Conservation (phyloP, 2,329 filamentous ascomycete genomes). For the Pseudogymnoascus verrucosus region DNA sequence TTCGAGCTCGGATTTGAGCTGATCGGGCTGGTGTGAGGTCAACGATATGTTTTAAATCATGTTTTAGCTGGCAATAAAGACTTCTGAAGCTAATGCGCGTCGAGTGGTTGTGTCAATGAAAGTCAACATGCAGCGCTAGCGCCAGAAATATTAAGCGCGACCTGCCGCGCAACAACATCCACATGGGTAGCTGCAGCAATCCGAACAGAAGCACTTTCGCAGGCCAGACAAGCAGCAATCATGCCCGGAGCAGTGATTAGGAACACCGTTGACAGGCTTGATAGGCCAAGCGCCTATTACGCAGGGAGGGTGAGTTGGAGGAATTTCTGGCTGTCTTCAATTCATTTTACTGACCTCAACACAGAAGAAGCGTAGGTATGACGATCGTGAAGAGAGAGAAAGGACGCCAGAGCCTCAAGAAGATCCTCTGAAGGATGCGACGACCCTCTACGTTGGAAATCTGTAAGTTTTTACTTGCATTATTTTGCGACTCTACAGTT, state of each 20-base stretch:
- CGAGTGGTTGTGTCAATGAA: background rate
- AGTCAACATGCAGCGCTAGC: conserved; percentile 9
- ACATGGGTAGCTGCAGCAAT: conserved; percentile 4
- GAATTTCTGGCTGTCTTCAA: conserved; percentile 11
- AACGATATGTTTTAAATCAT: conserved; percentile 3
- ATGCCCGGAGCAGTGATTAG: conserved; percentile 31
- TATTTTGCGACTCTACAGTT: conserved; percentile 27
- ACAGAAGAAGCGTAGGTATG: conserved; percentile 46
- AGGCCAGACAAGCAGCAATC: conserved; percentile 15
- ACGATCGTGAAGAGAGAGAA: conserved; percentile 43
- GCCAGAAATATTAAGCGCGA: conserved; percentile 11
- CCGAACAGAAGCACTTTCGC: conserved; percentile 6
- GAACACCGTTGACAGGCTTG: conserved; percentile 82
- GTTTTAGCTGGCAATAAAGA: background rate
- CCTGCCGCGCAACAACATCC: background rate
- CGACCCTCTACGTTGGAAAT: conserved; percentile 96
- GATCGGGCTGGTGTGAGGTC: background rate
- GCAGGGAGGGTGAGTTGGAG: conserved; percentile 58
- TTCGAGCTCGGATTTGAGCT: background rate
- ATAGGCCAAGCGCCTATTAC: conserved; percentile 93
- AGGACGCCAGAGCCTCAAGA: conserved; percentile 44
- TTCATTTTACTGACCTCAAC: conserved; percentile 27
- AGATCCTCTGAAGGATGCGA: conserved; percentile 77
- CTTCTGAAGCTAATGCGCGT: conserved; percentile 4
- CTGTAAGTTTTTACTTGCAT: conserved; percentile 44